Conservation (phyloP, 768 basidiomycete species). For the Sporobolomyces phaffii region DNA sequence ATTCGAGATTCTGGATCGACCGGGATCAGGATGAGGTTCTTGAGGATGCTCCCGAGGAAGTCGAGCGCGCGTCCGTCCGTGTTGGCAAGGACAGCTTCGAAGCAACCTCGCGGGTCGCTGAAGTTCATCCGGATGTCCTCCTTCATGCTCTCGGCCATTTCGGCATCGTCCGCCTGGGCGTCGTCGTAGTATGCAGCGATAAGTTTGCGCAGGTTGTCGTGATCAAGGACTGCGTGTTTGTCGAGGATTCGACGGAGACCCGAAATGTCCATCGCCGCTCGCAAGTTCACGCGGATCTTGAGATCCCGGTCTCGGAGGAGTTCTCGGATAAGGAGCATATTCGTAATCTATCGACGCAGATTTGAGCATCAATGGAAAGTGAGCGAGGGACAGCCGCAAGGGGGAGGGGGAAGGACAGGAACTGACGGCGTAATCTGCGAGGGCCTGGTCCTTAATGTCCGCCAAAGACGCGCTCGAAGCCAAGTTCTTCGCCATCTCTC, state of each 20-base stretch:
- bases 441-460: constrained; percentile 30
- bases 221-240: constrained; percentile 61
- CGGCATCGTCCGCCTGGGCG: constrained; percentile 66
- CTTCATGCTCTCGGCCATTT: constrained; percentile 47
- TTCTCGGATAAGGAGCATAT: constrained; percentile 65
- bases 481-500: constrained; percentile 23
- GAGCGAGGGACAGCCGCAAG: not conserved
- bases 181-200: constrained; percentile 69
- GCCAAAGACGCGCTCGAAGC: constrained; percentile 17
- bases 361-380: not conserved
- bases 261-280: constrained; percentile 80
- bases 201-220: constrained; percentile 68
- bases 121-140: constrained; percentile 69
- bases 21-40: constrained; percentile 82
- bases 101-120: constrained; percentile 76
- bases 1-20: constrained; percentile 77
- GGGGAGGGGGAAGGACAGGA: too few relatives aligned
- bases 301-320: constrained; percentile 69
- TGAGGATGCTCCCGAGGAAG: constrained; percentile 87
- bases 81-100: constrained; percentile 68
- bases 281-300: constrained; percentile 76
- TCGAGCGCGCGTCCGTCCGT: constrained; percentile 72
- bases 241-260: constrained; percentile 69
- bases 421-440: constrained; percentile 71
- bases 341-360: constrained; percentile 44